Base-by-base conservation (phyloP, 2,329 filamentous ascomycete genomes). In the Colletotrichum sp. region DNA sequence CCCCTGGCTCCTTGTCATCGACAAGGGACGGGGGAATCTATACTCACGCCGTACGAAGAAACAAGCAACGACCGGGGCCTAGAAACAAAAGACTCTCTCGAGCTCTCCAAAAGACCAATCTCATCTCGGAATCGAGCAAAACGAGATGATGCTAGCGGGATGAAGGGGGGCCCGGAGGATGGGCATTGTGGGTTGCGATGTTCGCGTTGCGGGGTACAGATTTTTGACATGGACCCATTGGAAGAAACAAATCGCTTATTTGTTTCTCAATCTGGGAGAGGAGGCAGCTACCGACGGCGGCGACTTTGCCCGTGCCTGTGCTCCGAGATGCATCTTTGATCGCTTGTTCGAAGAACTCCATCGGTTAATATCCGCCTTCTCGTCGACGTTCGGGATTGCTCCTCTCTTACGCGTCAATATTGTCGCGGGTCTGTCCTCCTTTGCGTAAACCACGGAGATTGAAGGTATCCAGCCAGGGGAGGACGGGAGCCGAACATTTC, bases 141-240 rank as follows among this genome's bases (percentile, higher is more conserved):
- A 72, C n/a, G 32, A 67, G 52, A 72, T 55, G 55, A 75, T 62
- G 52, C 36, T 44, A 55, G 69, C 55, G 60, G 69, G 52, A 62
- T 26, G 30, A 66, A 65, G 62, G 62, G 34, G 36, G 30, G 18
- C n/a, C 30, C 34, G 21, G n/a, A 49, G 44, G 52, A 66, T 66
- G 34, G 68, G 60, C 55, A 24, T 30, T 70, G 57, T 49, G 68
- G 68, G 55, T 63, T 67, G 39, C 26, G 28, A 75, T 72, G 60
- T 72, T 52, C 52, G 49, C 69, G 52, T 67, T 75, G 72, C 72
- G 72, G 72, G 72, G 72, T 72, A 66, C 52, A 59, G 62, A 66
- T 39, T 65, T 52, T 32, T 71, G 52, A 36, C 68, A 59, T 65
- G 69, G 55, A 62, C 67, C 60, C 21, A 28, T 28, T 34, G 26